Percentiles rank a stretch among this genome's conserved stretches.
phyloP scores from a whole-genome alignment of 495 filamentous ascomycete genomes.

The Tricharina praecox region DNA sequence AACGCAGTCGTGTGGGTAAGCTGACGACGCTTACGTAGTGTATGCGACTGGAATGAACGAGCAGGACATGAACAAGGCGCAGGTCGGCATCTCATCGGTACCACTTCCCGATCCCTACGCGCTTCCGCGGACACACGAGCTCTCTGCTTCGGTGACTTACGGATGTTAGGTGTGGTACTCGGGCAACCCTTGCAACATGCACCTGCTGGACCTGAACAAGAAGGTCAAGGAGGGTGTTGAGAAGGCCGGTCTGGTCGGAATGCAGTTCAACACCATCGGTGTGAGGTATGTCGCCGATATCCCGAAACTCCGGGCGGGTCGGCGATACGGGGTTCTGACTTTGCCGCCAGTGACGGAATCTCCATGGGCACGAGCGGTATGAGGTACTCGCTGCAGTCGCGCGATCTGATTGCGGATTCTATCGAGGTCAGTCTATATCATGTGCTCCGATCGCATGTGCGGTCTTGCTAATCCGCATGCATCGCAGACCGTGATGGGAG shows the following conservation, averaged over 20 bases:
- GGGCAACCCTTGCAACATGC: slow-evolving; percentile 99
- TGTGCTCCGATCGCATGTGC: slow-evolving; percentile 69
- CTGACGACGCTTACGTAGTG: slow-evolving; percentile 26
- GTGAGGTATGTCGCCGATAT: slow-evolving; percentile 42
- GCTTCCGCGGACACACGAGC: not conserved
- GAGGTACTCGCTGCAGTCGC: slow-evolving; percentile 83
- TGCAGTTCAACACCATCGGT: slow-evolving; percentile 96
- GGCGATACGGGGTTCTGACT: not conserved
- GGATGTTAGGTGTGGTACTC: slow-evolving; percentile 46
- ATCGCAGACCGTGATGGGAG: slow-evolving; percentile 84
- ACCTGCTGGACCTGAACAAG: slow-evolving; percentile 72
- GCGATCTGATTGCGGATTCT: slow-evolving; percentile 91
- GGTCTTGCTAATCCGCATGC: slow-evolving; percentile 66
- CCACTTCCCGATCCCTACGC: slow-evolving; percentile 25
- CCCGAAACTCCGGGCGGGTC: not conserved
- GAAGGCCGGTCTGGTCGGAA: slow-evolving; percentile 58
- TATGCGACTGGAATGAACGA: slow-evolving; percentile 80
- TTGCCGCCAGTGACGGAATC: slow-evolving; percentile 40
- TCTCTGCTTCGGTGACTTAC: not conserved
- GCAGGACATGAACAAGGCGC: slow-evolving; percentile 78
- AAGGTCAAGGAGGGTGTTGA: slow-evolving; percentile 72
- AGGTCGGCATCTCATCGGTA: slow-evolving; percentile 89
- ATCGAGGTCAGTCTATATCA: slow-evolving; percentile 45
- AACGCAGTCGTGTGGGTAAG: not conserved
- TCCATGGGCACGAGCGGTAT: slow-evolving; percentile 76